Evolutionary conservation across 176 grass and related monocot species (phyloP), one percentile per base, ranked within the genome.

Genomic region (Tuctoria greenei): DNA sequence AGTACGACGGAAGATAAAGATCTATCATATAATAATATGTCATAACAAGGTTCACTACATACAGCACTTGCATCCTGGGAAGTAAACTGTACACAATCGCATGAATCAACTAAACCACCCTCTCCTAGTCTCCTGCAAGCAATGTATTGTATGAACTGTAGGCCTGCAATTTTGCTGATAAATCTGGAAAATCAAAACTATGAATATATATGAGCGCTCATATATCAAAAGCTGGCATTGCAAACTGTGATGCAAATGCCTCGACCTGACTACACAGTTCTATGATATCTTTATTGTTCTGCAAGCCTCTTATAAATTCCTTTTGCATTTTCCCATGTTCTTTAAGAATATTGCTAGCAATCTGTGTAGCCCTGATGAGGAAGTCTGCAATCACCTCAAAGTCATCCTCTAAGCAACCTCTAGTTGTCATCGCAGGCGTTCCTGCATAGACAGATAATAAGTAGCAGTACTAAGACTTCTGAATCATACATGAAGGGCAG

Each of bases 381-480:
- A 99, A 99, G 27, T 90, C 82, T 35, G 89, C 95, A 0, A 99
- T 90, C 39, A 43, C 61, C 69, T 92, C 85, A 0, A 99, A 99
- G 60, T 99, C 95, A 20, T 81, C 88, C 81, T 99, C 95, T 58
- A 95, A 85, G 77, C 95, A 95, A 75, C 95, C 95, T 92, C 95
- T 92, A 70, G 95, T 92, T 49, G 95, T 99, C 95, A 99, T 99
- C 24, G 95, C 95, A 31, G 91, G 89, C 57, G 92, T 92, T 73
- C 95, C 95, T 99, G 74, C 52, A 85, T 39, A 49, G 65, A 61
- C 31, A 79, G 61, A 63, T 35, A 40, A n/a, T 81, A 62, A 83
- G 67, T 17, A 84, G 47, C 63, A 76, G 69, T 27, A 42, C 17
- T 21, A 36, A 9, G 10, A 0, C 27, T 54, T 69, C 21, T 62